Conservation (phyloP, 768 basidiomycete genomes). For the Collybiopsis confluens region DNA sequence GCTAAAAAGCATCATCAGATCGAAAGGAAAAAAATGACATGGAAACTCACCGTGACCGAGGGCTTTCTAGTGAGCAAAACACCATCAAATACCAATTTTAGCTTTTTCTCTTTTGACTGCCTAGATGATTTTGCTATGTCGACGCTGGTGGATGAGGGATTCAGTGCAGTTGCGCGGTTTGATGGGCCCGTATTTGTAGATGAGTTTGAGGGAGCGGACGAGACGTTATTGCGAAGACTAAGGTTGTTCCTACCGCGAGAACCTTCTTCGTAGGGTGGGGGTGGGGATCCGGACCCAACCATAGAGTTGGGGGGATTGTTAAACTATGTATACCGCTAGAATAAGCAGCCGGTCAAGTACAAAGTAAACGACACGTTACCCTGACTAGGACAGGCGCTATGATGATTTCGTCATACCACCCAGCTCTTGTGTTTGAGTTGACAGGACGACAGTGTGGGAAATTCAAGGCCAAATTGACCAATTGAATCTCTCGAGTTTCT, state of each 20-base stretch:
- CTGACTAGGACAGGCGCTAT: background rate
- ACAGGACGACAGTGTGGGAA: conserved; percentile 47
- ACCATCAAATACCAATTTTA: background rate
- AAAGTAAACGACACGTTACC: background rate
- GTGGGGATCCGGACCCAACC: background rate
- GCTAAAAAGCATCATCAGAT: too few relatives aligned
- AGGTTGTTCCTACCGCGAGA: background rate
- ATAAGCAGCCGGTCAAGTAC: too few relatives aligned
- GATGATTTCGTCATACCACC: conserved; percentile 57
- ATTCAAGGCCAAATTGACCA: conserved; percentile 42
- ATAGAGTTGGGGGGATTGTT: background rate
- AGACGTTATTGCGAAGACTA: background rate
- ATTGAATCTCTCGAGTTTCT: conserved; percentile 29
- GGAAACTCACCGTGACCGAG: too few relatives aligned
- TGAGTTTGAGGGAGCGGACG: background rate
- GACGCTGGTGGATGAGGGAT: background rate
- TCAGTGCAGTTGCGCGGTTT: background rate
- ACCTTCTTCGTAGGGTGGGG: background rate
- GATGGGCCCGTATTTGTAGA: background rate
- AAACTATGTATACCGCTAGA: too few relatives aligned
- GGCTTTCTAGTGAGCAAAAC: background rate
- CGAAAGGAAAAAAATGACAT: too few relatives aligned
- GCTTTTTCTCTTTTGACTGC: background rate
- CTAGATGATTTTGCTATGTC: background rate
- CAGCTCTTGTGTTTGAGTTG: conserved; percentile 36